These are phyloP conservation scores for Candida maesae DNA, from an alignment of 805 yeast species.

Conservation along the genomic window DNA sequence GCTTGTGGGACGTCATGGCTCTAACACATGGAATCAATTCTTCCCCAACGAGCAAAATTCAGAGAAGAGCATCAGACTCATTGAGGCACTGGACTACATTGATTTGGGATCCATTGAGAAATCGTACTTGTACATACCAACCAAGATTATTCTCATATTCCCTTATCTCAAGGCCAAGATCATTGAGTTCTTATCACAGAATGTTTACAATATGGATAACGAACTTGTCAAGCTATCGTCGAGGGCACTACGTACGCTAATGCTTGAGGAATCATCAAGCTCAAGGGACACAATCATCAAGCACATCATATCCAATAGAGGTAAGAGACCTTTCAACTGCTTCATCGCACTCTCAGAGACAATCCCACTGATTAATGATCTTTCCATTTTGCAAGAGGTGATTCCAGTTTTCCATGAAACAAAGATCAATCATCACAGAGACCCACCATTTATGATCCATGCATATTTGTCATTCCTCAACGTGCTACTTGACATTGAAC, in stretches of 20 bases:
- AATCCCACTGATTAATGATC: conserved; percentile 9
- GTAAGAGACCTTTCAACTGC: conserved; percentile 12
- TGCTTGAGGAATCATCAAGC: not conserved
- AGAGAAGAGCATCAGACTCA: conserved; percentile 41
- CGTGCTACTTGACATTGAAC: conserved; percentile 4
- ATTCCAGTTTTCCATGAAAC: conserved; percentile 11
- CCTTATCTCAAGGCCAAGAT: conserved; percentile 28
- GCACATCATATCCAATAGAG: conserved; percentile 8
- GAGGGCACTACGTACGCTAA: conserved; percentile 29
- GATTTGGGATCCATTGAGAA: conserved; percentile 40
- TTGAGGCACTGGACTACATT: conserved; percentile 57
- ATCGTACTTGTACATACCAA: conserved; percentile 38
- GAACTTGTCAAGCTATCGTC: conserved; percentile 42
- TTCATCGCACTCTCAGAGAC: conserved; percentile 24
- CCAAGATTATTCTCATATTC: conserved; percentile 25
- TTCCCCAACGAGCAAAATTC: conserved; percentile 27
- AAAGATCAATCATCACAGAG: conserved; percentile 23
- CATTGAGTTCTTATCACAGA: conserved; percentile 29
- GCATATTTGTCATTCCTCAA: conserved; percentile 26
- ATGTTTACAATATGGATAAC: conserved; percentile 37
- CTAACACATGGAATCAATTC: conserved; percentile 29
- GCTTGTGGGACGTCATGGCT: conserved; percentile 71
- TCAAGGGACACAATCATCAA: conserved; percentile 4
- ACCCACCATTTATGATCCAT: conserved; percentile 19
- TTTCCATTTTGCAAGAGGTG: not conserved